Evolutionary conservation across 2,329 filamentous ascomycete species (phyloP).

Genomic region (Venturia asperata): DNA sequence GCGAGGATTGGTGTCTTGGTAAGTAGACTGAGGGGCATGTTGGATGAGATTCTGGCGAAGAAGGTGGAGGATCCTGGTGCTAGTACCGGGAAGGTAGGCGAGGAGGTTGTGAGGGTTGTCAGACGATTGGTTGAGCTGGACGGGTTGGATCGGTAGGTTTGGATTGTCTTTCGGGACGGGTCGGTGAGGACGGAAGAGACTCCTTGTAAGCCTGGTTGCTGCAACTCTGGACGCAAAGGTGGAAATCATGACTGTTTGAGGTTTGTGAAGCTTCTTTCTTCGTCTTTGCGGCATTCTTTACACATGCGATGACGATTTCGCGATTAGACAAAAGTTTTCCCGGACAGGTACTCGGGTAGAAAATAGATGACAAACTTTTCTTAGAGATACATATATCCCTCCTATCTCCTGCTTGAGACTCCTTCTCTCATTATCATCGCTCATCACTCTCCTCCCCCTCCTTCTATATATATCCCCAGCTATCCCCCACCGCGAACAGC

Average conservation of each 20-base stretch:
- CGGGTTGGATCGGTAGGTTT: slow-evolving; percentile 55
- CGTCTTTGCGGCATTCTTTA: too few relatives aligned
- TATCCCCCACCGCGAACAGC: background rate
- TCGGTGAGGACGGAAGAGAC: background rate
- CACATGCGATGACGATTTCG: too few relatives aligned
- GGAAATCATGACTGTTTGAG: background rate
- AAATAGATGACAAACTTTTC: background rate
- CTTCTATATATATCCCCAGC: background rate
- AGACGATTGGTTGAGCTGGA: slow-evolving; percentile 80
- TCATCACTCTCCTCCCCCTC: background rate
- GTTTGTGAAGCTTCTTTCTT: background rate
- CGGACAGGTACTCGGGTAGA: background rate
- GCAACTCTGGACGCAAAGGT: background rate
- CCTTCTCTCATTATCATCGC: background rate
- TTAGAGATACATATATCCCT: background rate
- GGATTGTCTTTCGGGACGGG: background rate
- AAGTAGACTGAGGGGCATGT: slow-evolving; percentile 71
- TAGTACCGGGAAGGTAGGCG: slow-evolving; percentile 38
- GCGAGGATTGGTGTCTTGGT: slow-evolving; percentile 88
- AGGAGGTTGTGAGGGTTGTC: slow-evolving; percentile 69
- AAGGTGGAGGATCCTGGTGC: slow-evolving; percentile 70
- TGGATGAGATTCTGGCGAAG: slow-evolving; percentile 74
- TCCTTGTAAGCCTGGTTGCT: background rate
- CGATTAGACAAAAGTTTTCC: background rate
- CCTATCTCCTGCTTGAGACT: background rate